phyloP scores from a whole-genome alignment of 768 basidiomycete species.

The Hemileccinum impolitum region DNA sequence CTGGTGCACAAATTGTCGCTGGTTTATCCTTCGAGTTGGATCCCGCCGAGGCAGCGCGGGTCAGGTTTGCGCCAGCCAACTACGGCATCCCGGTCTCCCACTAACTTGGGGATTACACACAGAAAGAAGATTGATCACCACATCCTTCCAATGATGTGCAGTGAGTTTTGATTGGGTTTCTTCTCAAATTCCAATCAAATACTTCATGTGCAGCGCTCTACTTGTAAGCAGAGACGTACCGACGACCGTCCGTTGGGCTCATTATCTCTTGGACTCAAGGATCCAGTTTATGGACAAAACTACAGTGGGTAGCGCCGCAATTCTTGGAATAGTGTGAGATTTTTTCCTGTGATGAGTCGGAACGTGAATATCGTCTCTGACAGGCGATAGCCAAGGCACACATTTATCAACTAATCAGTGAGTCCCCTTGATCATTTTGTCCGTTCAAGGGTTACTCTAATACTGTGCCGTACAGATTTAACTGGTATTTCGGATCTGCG shows the following conservation, averaged over 20 bases:
- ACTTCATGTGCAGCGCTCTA: conserved; percentile 43
- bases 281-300: conserved; percentile 82
- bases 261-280: conserved; percentile 32
- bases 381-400: conserved; percentile 45
- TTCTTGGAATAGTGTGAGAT: conserved; percentile 64
- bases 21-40: conserved; percentile 44
- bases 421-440: conserved; percentile 13
- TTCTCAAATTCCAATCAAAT: neutral
- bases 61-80: conserved; percentile 38
- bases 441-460: neutral
- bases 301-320: conserved; percentile 62
- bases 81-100: neutral
- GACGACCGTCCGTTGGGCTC: neutral
- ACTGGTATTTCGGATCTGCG: conserved; percentile 43
- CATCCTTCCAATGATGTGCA: conserved; percentile 69
- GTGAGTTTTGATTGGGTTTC: conserved; percentile 38
- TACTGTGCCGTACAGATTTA: conserved; percentile 43
- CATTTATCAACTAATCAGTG: conserved; percentile 66
- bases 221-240: conserved; percentile 34
- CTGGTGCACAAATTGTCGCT: conserved; percentile 55
- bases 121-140: conserved; percentile 64
- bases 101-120: neutral
- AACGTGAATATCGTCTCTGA: neutral
- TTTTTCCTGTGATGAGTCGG: neutral
- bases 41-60: conserved; percentile 46